Percentiles rank a stretch among this genome's conserved stretches.
Evolutionary conservation across 805 yeast genomes (phyloP).

Genomic region (Candida multigemmis): DNA sequence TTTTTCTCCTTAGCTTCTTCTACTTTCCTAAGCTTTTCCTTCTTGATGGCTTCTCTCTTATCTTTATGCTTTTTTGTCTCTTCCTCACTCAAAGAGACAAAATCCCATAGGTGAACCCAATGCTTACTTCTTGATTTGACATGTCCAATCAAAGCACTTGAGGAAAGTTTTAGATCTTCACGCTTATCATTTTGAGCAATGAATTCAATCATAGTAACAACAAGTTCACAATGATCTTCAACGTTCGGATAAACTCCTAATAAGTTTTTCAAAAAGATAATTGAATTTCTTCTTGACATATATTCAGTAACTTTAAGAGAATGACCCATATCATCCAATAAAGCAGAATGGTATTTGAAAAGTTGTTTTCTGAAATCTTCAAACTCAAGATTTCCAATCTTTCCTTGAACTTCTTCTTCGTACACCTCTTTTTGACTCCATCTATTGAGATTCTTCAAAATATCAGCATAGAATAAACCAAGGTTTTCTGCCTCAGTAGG

Average conservation of each 20-base stretch:
- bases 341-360: slow-evolving; percentile 45
- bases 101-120: slow-evolving; percentile 50
- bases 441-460: slow-evolving; percentile 38
- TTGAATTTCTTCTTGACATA: slow-evolving; percentile 72
- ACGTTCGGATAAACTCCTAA: slow-evolving; percentile 58
- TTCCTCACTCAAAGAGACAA: slow-evolving; percentile 40
- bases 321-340: slow-evolving; percentile 34
- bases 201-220: slow-evolving; percentile 38
- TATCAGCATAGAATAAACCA: slow-evolving; percentile 60
- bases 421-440: slow-evolving; percentile 31
- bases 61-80: slow-evolving; percentile 15
- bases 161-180: slow-evolving; percentile 74
- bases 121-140: slow-evolving; percentile 43
- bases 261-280: slow-evolving; percentile 64
- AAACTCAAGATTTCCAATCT: slow-evolving; percentile 12
- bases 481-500: slow-evolving; percentile 73
- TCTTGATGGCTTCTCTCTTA: slow-evolving; percentile 13
- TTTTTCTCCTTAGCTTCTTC: slow-evolving; percentile 3
- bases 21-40: slow-evolving; percentile 7
- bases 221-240: slow-evolving; percentile 51
- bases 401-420: slow-evolving; percentile 4
- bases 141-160: slow-evolving; percentile 62
- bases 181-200: slow-evolving; percentile 50
- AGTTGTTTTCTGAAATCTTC: slow-evolving; percentile 30
- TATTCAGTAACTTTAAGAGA: slow-evolving; percentile 49